Evolutionary conservation across 495 filamentous ascomycete species (phyloP).

Genomic region (Daldinia vernicosa): DNA sequence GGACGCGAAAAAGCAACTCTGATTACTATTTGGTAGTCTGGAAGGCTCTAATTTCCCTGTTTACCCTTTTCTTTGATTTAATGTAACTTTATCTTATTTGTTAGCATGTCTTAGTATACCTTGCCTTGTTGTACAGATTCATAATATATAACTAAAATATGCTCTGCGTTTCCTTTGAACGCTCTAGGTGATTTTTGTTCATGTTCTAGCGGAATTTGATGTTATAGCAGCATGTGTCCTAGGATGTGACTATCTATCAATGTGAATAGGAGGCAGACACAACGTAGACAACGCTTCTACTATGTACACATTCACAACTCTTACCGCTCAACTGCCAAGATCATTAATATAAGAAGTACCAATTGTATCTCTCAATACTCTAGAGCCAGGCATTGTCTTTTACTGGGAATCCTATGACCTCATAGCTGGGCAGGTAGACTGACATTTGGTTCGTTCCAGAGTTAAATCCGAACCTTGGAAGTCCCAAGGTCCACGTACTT

Average conservation of each 20-base stretch:
- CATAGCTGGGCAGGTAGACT: not conserved
- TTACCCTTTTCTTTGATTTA: not conserved
- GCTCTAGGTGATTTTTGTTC: not conserved
- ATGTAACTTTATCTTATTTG: not conserved
- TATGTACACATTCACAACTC: not conserved
- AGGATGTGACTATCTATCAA: not conserved
- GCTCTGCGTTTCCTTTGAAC: not conserved
- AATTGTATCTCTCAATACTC: not conserved
- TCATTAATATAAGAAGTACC: not conserved
- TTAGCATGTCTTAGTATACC: not conserved
- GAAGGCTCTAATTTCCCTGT: slow-evolving; percentile 35
- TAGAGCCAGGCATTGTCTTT: not conserved
- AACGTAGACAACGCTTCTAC: not conserved
- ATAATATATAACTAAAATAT: not conserved
- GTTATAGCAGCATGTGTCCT: not conserved
- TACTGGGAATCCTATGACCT: slow-evolving; percentile 14
- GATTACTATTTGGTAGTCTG: slow-evolving; percentile 61
- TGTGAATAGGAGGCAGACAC: not conserved
- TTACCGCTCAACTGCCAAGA: not conserved
- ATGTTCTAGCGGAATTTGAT: not conserved
- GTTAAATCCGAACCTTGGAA: too few relatives aligned
- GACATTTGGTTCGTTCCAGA: not conserved
- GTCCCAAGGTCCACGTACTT: too few relatives aligned
- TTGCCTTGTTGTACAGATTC: not conserved
- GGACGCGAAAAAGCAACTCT: slow-evolving; percentile 99